Percentiles rank a stretch among this genome's conserved stretches.
These are phyloP conservation scores for Rhamnella rubrinervis DNA, from an alignment of 331 rosid species.

Conservation along the genomic window DNA sequence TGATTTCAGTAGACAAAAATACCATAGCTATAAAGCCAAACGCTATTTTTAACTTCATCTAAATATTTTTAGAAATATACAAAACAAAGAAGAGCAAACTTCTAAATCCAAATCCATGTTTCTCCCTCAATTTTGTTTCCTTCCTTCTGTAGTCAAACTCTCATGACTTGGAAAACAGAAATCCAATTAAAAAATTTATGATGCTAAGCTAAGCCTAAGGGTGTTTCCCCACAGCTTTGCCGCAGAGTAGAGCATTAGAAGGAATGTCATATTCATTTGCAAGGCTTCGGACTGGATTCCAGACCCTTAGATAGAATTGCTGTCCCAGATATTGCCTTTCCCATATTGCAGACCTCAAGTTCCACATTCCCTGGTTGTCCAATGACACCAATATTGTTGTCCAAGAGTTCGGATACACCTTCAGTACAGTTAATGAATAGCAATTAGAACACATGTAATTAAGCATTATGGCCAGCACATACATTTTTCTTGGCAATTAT, in stretches of 20 bases:
- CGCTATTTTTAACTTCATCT: slow-evolving; percentile 11
- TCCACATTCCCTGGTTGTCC: slow-evolving; percentile 99
- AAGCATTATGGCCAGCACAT: too few relatives aligned
- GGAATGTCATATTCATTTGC: slow-evolving; percentile 86
- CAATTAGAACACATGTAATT: too few relatives aligned
- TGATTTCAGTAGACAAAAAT: too few relatives aligned
- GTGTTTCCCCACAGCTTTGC: slow-evolving; percentile 74
- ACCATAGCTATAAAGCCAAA: too few relatives aligned
- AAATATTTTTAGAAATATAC: slow-evolving; percentile 8
- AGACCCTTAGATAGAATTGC: slow-evolving; percentile 80
- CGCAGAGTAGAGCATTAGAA: slow-evolving; percentile 66
- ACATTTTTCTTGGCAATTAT: too few relatives aligned
- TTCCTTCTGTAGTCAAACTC: slow-evolving; percentile 45
- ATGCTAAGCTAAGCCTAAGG: slow-evolving; percentile 13
- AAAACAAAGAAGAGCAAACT: not conserved
- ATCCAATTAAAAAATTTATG: not conserved
- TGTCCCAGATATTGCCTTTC: slow-evolving; percentile 96
- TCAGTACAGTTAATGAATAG: slow-evolving; percentile 18
- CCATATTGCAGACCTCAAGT: slow-evolving; percentile 89
- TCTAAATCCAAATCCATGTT: not conserved
- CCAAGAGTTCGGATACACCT: slow-evolving; percentile 95
- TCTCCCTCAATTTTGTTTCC: not conserved
- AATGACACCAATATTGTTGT: slow-evolving; percentile 76
- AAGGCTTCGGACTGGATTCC: slow-evolving; percentile 60
- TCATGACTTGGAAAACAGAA: slow-evolving; percentile 45